Evolutionary conservation across 1,284 basidiomycete genomes (phyloP), one percentile per base, ranked within the genome.

Genomic region (Microbotryum scabiosae): DNA sequence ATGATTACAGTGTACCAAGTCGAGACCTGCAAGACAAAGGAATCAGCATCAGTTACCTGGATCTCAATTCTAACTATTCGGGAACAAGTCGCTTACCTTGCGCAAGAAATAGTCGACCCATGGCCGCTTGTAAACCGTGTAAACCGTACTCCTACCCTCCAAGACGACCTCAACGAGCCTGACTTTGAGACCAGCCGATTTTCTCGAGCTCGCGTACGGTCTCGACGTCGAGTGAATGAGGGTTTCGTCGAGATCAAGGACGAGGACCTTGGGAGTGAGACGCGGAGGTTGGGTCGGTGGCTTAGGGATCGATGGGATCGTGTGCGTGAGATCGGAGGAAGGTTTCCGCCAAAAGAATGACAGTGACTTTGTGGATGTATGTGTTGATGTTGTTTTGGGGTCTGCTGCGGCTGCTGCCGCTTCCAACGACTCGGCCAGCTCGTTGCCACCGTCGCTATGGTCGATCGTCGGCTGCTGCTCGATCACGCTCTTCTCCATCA

Each of bases 1-100:
- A 99, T 90, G 59, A 99, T 93, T 58, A 99, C 84, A 2, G 93
- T 97, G 78, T 99, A 99, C 94, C 94, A 99, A 47, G 86, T 82
- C 26, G 94, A 93, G 50, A 97, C 96, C 91, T 96, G 73, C 20
- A 12, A 16, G 36, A 16, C 14, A 5, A 41, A 18, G 2, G 30
- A 5, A 4, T 32, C 30, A 48, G 5, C 5, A 36, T 36, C 30
- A 16, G 20, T 28, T 36, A 49, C 3, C 6, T 20, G 20, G n/a
- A 41, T 4, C 16, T 41, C 36, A 1, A 41, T 18, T 8, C 10
- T 10, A 26, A 12, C 4, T 1, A 18, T 16, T 25, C n/a, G 32
- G 25, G 49, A n/a, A 2, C 21, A 51, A 30, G 59, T 69, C 85
- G 30, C 30, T 71, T 67, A 91, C 91, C 79, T 93, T 96, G 71